Conservation (phyloP, 2,329 filamentous ascomycete genomes). For the Saccharata proteae region DNA sequence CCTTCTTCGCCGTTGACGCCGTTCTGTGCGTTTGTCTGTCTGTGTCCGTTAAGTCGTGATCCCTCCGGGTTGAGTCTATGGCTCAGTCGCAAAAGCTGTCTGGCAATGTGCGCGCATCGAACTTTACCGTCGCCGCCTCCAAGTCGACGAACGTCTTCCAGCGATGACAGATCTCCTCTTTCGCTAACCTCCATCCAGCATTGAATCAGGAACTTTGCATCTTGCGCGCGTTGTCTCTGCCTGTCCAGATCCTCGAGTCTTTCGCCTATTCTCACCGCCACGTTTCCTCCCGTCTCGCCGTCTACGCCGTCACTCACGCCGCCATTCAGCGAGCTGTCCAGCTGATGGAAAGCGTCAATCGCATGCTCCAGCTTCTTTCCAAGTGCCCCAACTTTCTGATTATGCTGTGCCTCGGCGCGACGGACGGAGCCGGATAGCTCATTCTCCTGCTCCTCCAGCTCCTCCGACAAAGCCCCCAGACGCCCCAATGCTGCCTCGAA, state of each 20-base stretch:
- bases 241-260: constrained; percentile 87
- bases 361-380: constrained; percentile 84
- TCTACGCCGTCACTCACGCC: constrained; percentile 39
- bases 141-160: constrained; percentile 78
- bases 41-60: constrained; percentile 25
- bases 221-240: constrained; percentile 77
- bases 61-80: constrained; percentile 72
- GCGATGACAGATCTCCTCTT: constrained; percentile 68
- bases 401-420: constrained; percentile 82
- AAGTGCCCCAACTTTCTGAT: constrained; percentile 76
- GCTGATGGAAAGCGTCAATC: constrained; percentile 79
- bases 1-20: constrained; percentile 37
- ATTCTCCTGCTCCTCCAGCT: constrained; percentile 81
- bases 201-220: constrained; percentile 89
- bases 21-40: constrained; percentile 17
- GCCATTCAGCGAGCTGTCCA: constrained; percentile 72
- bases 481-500: constrained; percentile 70
- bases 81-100: constrained; percentile 88
- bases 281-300: constrained; percentile 58
- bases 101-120: constrained; percentile 82
- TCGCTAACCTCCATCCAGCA: constrained; percentile 96
- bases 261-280: constrained; percentile 90
- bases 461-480: constrained; percentile 60
- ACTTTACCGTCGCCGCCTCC: constrained; percentile 87
- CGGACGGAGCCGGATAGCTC: constrained; percentile 83